Base-by-base conservation (phyloP, 306 rosid genomes). In the Castanospermum australe region DNA sequence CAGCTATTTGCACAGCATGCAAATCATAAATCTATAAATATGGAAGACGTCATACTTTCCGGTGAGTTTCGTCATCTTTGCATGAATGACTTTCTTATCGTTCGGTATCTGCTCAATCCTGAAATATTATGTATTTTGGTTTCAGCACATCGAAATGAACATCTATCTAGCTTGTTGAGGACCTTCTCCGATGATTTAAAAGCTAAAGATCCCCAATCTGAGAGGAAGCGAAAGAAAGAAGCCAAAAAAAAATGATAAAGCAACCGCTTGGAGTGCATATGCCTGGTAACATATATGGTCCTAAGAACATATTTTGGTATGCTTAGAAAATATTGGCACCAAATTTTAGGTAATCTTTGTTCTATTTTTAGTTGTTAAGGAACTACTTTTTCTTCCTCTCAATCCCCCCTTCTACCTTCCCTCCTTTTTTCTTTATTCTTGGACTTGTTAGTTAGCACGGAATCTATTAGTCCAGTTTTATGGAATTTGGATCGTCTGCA, bases 61-160 rank as follows among this genome's bases (percentile, higher is more conserved):
- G 97, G 99, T 91, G 65, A 91, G 91, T 80, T 79, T 79, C 39
- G 5, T 38, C 22, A 3, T 24, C 24, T 54, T 47, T 8, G 35
- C 35, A 6, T 30, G 17, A 56, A 8, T 21, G 65, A 22, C 18
- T 2, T 17, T 11, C 75, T 78, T 41, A 4, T 61, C 48, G 2
- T 28, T 73, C 21, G 32, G 11, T 8, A 12, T 33, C 36, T 35
- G 36, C 8, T 45, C 3, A 10, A 8, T 22, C 59, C 18, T 21
- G 30, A 54, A 6, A 25, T 35, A 8, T 57, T 55, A 13, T 24
- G 17, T 38, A 25, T 75, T 67, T 69, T 83, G 84, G 65, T 83
- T 80, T 78, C 91, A 94, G 99, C 89, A 2, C 99, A 92, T 79
- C 86, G 97, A 78, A 94, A 94, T 76, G 99, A 89, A 64, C 90